Evolutionary conservation across 768 basidiomycete genomes (phyloP).

Genomic region (Trametes villosa): DNA sequence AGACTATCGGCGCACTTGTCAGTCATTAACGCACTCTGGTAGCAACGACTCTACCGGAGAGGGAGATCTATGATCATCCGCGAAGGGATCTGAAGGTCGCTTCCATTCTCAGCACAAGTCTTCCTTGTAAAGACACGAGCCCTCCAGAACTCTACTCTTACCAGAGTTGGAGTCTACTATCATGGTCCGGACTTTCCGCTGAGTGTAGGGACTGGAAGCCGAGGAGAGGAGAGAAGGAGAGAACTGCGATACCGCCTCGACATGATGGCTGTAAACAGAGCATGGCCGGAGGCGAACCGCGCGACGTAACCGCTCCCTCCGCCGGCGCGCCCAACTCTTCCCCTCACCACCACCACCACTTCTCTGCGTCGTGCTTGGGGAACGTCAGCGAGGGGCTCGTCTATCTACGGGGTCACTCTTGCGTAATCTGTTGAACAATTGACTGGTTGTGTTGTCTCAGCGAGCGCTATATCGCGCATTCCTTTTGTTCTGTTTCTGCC

Average conservation of each 20-base stretch:
- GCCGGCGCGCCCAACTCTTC: background rate
- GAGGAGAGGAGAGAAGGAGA: background rate
- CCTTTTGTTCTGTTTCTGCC: too few species aligned
- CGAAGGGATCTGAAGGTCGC: conserved; percentile 15
- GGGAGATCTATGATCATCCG: conserved; percentile 9
- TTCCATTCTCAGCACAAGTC: background rate
- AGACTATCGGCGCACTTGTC: background rate
- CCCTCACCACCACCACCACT: background rate
- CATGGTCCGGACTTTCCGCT: too few species aligned
- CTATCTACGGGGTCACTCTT: too few species aligned
- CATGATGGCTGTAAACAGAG: background rate
- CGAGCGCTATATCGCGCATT: too few species aligned
- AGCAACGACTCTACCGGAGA: conserved; percentile 18
- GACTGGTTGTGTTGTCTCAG: too few species aligned
- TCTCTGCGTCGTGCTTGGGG: too few species aligned
- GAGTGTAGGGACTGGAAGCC: background rate
- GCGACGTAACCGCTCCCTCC: background rate
- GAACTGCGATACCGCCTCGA: background rate
- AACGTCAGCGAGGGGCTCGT: too few species aligned
- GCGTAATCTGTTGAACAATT: too few species aligned
- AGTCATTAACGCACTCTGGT: conserved; percentile 9
- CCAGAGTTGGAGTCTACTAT: background rate
- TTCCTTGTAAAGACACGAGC: too few species aligned
- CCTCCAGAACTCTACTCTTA: background rate
- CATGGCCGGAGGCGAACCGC: background rate